Evolutionary conservation across 2,329 filamentous ascomycete genomes (phyloP), one percentile per base, ranked within the genome.

Genomic region (Fusarium succisae): DNA sequence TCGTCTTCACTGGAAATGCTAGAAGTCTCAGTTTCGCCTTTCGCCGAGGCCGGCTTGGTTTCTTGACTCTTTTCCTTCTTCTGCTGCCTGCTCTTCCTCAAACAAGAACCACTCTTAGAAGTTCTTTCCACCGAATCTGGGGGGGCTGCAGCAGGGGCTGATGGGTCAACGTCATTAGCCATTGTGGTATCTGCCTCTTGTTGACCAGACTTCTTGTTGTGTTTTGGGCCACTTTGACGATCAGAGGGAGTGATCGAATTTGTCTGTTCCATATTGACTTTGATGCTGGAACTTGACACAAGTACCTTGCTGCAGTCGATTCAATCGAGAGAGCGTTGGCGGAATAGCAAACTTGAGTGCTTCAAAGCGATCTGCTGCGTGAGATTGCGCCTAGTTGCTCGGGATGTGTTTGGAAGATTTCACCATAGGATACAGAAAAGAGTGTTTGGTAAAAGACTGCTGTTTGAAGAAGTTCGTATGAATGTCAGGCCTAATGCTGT

Each of bases 231-330:
- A 28, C 65, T 68, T 51, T 69, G 77, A 43, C 67, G 66, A 43
- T 78, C 78, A 22, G 70, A 63, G 15, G 74, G 66, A 48, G 70
- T 55, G 20, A 65, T 59, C 10, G 74, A 60, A 39, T 74, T 70
- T 18, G 67, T 66, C 8, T 69, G 60, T 39, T 72, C 77, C 77
- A 79, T 79, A 18, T 30, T 67, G 43, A 26, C 35, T 6, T 9
- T 30, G 12, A 44, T 43, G 15, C 26, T 55, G 51, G 20, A n/a
- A 9, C 14, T 26, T 28, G 37, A 28, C 8, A 41, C 24, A 55
- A 55, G 24, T 30, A 30, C 15, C 26, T 39, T 39, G 51, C 35
- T 55, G 24, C 51, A 41, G 35, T 41, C 26, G 20, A 18, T 28
- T 28, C 22, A 39, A 41, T 41, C 20, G 37, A 41, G 51, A 28